Evolutionary conservation across 192 early-diverging fungal genomes (phyloP), one percentile per base, ranked within the genome.

Genomic region (Backusella parvicylindrica): DNA sequence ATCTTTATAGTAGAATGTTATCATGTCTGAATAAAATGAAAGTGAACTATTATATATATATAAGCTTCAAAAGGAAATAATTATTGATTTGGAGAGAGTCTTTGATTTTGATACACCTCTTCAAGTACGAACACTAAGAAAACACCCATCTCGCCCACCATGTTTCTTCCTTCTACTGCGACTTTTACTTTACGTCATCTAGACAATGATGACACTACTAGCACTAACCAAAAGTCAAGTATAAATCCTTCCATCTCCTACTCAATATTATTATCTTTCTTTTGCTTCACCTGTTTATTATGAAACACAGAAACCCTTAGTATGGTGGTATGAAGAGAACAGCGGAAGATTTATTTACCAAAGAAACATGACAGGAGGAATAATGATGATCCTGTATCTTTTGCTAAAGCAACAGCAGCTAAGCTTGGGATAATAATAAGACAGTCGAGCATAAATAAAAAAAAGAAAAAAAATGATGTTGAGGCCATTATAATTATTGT

Each of bases 231-330:
- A 50, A 50, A n/a, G 49, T 23, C 50, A 56, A 26, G 9, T 56
- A 21, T 56, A 56, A 11, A 56, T 56, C 9, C 50, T 56, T 23
- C 76, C 76, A 23, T 65, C 76, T 12, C 76, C 76, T 56, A 0
- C 70, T 30, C 38, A 56, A 11, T 26, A 56, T 26, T 26, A 11
- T 0, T 21, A 56, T 26, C 8, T 18, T 21, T 21, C 49, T 21
- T 3, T 6, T n/a, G 18, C 16, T 1, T 26, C 6, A 11, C 50
- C 50, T 56, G 7, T 23, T 56, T 56, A 56, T 56, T 26, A 56
- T 56, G 50, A 56, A 56, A 26, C 21, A 21, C 23, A 26, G 21
- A 56, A 56, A 56, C 9, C 7, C 49, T 8, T 8, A 23, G 18
- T 21, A 50, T 50, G n/a, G 16, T 21, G 49, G 49, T 21, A 23